Conservation (phyloP, 352 stramenopile species). For the Phytophthora melonis region DNA sequence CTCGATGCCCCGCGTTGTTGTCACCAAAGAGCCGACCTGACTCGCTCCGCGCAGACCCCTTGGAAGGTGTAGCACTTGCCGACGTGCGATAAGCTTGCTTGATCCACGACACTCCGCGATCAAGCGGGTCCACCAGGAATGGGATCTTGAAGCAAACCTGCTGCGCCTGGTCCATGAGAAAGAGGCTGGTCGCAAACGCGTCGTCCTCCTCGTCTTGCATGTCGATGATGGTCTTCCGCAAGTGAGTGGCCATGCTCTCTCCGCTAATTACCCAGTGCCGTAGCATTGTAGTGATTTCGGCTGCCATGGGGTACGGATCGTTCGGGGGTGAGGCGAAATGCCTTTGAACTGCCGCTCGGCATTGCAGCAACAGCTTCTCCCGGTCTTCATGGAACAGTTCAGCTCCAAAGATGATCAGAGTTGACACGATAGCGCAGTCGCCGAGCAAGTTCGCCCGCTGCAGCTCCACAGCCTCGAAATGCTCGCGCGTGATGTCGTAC, state of each 20-base stretch:
- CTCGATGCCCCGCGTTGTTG: constrained; percentile 6
- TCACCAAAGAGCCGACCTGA: constrained; percentile 2
- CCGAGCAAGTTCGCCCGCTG: constrained; percentile 42
- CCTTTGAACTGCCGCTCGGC: constrained; percentile 26
- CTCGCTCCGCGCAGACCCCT: constrained; percentile 8
- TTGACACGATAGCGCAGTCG: constrained; percentile 49
- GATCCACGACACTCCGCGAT: constrained; percentile 45
- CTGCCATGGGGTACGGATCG: constrained; percentile 4
- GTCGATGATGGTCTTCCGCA: constrained; percentile 49
- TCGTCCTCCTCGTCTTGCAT: constrained; percentile 40
- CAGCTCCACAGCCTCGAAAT: constrained; percentile 28
- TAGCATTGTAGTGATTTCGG: constrained; percentile 27
- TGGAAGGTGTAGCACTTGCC: constrained; percentile 9
- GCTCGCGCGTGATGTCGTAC: constrained; percentile 36
- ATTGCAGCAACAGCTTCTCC: constrained; percentile 29
- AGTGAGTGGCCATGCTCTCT: constrained; percentile 28
- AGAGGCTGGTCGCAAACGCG: constrained; percentile 53
- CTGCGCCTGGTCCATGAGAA: constrained; percentile 59
- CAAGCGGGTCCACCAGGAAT: constrained; percentile 64
- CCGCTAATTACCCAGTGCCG: constrained; percentile 46
- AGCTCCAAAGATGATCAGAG: constrained; percentile 42
- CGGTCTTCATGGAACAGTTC: constrained; percentile 36
- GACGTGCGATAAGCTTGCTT: constrained; percentile 36
- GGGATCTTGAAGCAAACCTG: constrained; percentile 57
- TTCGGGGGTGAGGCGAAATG: constrained; percentile 14